Base-by-base conservation (phyloP, 2,329 filamentous ascomycete species). In the Clonostachys solani region DNA sequence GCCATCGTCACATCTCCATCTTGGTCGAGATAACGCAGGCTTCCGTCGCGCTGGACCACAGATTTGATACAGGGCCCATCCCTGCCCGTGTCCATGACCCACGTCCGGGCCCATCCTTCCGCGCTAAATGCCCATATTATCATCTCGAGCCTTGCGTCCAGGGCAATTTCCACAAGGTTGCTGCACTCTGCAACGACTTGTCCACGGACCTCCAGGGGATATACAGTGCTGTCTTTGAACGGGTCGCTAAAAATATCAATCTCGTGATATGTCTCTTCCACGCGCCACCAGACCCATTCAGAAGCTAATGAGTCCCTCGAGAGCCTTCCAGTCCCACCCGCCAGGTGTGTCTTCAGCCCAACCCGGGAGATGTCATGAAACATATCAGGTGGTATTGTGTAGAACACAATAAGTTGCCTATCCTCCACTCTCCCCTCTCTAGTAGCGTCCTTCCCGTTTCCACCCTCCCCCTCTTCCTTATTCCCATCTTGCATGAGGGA, bases 351-450 rank as follows among this genome's bases (percentile, higher is more conserved):
- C 23, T 29, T 29, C 23, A 29, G 44, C 17, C 48, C 45, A 9
- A 38, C 37, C n/a, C 46, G 53, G 19, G 55, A 53, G 40, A 63
- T 60, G 16, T 67, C 59, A 33, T 68, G 65, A 50, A 81, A 77
- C 3, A 77, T 60, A 58, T 86, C 81, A 1, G 73, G 61, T 0
- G 84, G 82, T 2, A 87, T 66, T 1, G 73, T 82, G 59, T 83
- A 87, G 3, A 86, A 65, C 45, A 83, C 73, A 23, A 87, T 53
- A 38, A 66, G 57, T 52, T 74, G 71, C 42, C 59, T 53, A 15
- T 50, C 54, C 10, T 17, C 36, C 18, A n/a, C 19, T 29, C 17
- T 23, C 16, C 35, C 23, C 29, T 12, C 42, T 29, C 33, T 61
- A 47, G 55, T 50, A 1, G 40, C 18, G 10, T 42, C 35, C 6